phyloP scores from a whole-genome alignment of 2,329 filamentous ascomycete genomes.

The Fusarium duplospermum region DNA sequence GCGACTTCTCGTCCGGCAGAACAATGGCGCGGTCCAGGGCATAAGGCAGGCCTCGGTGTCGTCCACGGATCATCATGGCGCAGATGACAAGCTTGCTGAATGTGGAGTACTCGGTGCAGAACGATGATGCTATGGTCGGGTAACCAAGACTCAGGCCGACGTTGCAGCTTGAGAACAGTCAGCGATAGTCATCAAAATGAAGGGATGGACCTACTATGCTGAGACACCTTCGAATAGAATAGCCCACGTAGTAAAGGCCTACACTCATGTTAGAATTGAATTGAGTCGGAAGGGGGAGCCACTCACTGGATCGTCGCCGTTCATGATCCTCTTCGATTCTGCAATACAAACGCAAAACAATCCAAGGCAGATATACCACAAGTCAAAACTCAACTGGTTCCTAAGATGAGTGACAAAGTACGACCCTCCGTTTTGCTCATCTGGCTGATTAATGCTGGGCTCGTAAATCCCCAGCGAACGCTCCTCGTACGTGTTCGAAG shows the following conservation, averaged over 20 bases:
- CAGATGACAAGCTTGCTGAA: constrained; percentile 53
- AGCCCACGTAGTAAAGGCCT: constrained; percentile 48
- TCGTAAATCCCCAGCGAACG: constrained; percentile 69
- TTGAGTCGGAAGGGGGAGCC: rapidly evolving
- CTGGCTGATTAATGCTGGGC: constrained; percentile 13
- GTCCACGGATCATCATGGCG: constrained; percentile 53
- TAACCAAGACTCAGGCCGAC: constrained; percentile 52
- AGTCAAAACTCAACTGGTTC: constrained; percentile 55
- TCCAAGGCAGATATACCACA: constrained; percentile 56
- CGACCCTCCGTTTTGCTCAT: constrained; percentile 44
- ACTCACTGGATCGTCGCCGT: constrained; percentile 41
- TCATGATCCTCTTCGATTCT: constrained; percentile 44
- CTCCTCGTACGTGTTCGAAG: constrained; percentile 72
- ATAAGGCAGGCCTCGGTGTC: constrained; percentile 51
- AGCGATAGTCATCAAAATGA: not conserved
- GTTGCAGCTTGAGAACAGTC: constrained; percentile 45
- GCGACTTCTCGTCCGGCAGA: constrained; percentile 42
- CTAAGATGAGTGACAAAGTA: constrained; percentile 51
- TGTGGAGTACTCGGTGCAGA: constrained; percentile 46
- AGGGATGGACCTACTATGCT: constrained; percentile 46
- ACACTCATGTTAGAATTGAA: not conserved
- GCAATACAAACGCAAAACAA: constrained; percentile 51
- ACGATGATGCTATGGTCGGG: constrained; percentile 45
- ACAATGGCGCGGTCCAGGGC: constrained; percentile 50
- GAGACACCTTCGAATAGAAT: constrained; percentile 51